These are phyloP conservation scores for Stevia rebaudiana DNA, from an alignment of 140 eudicot genomes.

Conservation along the genomic window DNA sequence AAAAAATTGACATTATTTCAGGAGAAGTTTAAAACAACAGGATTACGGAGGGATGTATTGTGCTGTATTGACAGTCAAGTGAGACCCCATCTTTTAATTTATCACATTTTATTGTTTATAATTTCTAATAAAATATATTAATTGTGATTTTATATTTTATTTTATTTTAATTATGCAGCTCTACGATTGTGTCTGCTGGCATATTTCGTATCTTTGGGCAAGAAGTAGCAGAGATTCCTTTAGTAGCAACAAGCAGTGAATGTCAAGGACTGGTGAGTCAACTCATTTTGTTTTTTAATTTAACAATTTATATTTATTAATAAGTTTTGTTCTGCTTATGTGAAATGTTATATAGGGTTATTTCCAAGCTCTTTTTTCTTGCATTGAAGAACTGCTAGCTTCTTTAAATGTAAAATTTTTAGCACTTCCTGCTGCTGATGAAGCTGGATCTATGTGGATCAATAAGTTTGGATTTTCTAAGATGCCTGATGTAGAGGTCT, in stretches of 20 bases:
- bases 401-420: constrained; percentile 54
- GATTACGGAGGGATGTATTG: constrained; percentile 89
- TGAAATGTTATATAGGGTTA: constrained; percentile 50
- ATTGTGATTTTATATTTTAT: too few species aligned
- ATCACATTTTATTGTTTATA: neutral
- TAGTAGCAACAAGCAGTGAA: constrained; percentile 69
- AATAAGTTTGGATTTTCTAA: constrained; percentile 66
- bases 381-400: constrained; percentile 61
- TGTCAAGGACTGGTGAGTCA: constrained; percentile 67
- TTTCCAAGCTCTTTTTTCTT: constrained; percentile 62
- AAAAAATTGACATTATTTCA: constrained; percentile 28
- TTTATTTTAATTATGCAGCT: constrained; percentile 39
- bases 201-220: constrained; percentile 76
- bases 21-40: constrained; percentile 48
- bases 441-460: constrained; percentile 75
- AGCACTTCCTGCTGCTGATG: constrained; percentile 93
- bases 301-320: neutral
- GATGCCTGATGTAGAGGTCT: constrained; percentile 51
- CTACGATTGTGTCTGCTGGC: constrained; percentile 67
- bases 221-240: constrained; percentile 79
- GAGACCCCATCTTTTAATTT: constrained; percentile 21
- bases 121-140: neutral
- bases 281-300: neutral
- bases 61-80: constrained; percentile 73
- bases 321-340: neutral